A percentile compares a stretch with the other conserved stretches of the same genome.
These are phyloP conservation scores for Juglanconis sp. DNA, from an alignment of 2,329 filamentous ascomycete genomes.

Conservation along the genomic window DNA sequence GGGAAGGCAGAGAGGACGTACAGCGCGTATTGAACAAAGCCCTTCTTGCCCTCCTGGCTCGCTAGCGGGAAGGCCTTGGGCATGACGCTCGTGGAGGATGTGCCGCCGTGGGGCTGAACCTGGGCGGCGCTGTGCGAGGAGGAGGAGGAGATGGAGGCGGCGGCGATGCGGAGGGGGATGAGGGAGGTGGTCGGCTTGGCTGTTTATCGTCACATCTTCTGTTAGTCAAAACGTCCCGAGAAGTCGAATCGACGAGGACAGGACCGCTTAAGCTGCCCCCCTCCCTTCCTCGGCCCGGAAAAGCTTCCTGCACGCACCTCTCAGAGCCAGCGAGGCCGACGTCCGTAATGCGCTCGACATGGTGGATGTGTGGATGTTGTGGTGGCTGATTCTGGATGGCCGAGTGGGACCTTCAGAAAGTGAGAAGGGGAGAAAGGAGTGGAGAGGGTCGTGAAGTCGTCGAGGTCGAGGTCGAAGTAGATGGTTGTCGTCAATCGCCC, in stretches of 20 bases:
- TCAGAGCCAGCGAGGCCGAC: constrained; percentile 49
- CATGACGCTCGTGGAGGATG: constrained; percentile 48
- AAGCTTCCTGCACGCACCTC: constrained; percentile 38
- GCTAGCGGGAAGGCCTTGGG: constrained; percentile 70
- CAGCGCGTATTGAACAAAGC: constrained; percentile 81
- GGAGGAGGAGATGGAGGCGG: constrained; percentile 64
- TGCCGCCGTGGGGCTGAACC: constrained; percentile 46
- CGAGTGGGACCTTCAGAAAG: not conserved
- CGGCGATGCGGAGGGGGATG: constrained; percentile 60
- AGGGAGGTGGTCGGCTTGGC: constrained; percentile 64
- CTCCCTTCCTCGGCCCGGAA: not conserved
- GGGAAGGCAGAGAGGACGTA: constrained; percentile 42
- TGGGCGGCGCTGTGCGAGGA: constrained; percentile 58
- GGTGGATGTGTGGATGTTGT: constrained; percentile 19
- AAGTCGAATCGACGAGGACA: no score
- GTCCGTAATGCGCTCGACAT: constrained; percentile 51
- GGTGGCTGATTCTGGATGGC: not conserved
- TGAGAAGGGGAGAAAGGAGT: not conserved
- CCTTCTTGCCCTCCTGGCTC: constrained; percentile 77
- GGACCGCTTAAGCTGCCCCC: not conserved
- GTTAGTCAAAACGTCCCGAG: not conserved
- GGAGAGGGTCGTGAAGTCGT: not conserved
- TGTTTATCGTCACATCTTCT: constrained; percentile 32
- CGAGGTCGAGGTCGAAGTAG: not conserved
- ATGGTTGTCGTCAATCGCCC: not conserved